Conservation (phyloP, 805 yeast genomes). For the Cyberlindnera mrakii region DNA sequence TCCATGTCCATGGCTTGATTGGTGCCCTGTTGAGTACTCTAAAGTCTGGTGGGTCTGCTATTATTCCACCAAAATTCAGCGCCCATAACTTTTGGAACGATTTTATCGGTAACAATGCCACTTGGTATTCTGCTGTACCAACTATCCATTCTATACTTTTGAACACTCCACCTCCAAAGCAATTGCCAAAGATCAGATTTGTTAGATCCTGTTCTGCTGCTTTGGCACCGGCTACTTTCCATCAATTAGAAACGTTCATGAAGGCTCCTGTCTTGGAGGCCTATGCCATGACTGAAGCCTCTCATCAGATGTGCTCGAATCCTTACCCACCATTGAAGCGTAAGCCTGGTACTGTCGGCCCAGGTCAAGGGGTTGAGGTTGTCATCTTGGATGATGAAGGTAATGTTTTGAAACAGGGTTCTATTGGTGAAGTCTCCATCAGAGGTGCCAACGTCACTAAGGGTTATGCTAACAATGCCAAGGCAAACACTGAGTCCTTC, state of each 20-base stretch:
- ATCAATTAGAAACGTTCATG: constrained; percentile 48
- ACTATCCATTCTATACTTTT: constrained; percentile 66
- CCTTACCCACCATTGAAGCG: constrained; percentile 61
- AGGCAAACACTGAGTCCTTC: constrained; percentile 65
- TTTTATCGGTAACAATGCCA: constrained; percentile 43
- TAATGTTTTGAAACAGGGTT: constrained; percentile 40
- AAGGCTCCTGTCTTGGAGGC: constrained; percentile 70
- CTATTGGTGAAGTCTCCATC: constrained; percentile 64
- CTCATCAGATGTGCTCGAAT: constrained; percentile 77
- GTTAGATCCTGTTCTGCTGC: constrained; percentile 71
- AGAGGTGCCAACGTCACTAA: constrained; percentile 63
- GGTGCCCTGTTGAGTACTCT: constrained; percentile 61
- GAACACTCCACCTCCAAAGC: constrained; percentile 42
- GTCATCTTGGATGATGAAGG: constrained; percentile 48
- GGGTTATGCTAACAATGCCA: constrained; percentile 66
- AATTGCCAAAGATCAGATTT: constrained; percentile 52
- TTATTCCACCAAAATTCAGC: constrained; percentile 58
- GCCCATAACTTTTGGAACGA: constrained; percentile 59
- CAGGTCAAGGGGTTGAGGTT: constrained; percentile 63
- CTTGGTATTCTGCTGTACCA: constrained; percentile 76
- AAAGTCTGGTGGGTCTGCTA: constrained; percentile 51
- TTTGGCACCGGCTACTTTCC: constrained; percentile 59
- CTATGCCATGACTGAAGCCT: constrained; percentile 76
- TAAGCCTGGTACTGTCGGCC: constrained; percentile 69
- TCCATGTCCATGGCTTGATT: constrained; percentile 71